Conservation (phyloP, 441 rosid species). For the Populus hybrid region DNA sequence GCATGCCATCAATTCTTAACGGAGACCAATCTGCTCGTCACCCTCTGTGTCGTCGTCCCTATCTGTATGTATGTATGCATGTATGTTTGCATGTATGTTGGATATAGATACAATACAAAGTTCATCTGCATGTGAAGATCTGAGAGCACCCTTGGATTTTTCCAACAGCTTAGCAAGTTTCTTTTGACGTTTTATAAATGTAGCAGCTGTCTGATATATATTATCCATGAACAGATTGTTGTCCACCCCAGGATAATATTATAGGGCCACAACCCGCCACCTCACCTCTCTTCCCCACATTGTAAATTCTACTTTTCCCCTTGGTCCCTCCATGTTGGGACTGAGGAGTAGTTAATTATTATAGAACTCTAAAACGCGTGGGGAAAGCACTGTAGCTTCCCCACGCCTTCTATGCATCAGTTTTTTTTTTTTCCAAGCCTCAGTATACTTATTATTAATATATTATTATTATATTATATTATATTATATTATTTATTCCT, state of each 20-base stretch:
- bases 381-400: no score
- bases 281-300: background rate
- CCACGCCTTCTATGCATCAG: no score
- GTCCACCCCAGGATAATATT: no score
- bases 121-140: background rate
- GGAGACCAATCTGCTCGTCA: background rate
- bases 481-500: no score
- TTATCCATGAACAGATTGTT: no score
- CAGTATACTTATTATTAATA: no score
- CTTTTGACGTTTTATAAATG: background rate
- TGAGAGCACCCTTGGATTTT: conserved; percentile 12
- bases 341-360: conserved; percentile 7
- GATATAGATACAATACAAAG: background rate
- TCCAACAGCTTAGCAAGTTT: conserved; percentile 5
- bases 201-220: background rate
- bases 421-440: no score
- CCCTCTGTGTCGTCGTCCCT: background rate
- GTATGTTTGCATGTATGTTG: background rate
- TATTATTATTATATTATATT: no score
- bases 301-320: conserved; percentile 18
- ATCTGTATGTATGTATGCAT: background rate
- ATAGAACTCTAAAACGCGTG: no score
- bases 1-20: background rate
- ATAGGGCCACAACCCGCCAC: conserved; percentile 15
- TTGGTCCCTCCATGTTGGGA: conserved; percentile 13